Evolutionary conservation across 495 filamentous ascomycete species (phyloP).

Genomic region (Amniculicola lignicola): DNA sequence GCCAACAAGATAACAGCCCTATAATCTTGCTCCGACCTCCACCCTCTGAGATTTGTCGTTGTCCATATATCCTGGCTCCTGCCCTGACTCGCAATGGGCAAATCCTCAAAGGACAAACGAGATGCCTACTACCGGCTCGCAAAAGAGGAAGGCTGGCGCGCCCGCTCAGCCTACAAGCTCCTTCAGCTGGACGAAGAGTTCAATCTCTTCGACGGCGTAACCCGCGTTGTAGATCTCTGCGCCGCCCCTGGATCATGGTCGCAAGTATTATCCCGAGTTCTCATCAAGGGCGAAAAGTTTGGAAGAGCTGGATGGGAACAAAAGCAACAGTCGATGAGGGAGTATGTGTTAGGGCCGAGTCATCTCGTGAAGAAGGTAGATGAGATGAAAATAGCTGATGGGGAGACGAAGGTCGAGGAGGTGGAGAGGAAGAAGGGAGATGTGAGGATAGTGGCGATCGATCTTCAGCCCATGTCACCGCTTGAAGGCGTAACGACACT

Average conservation of each 20-base stretch:
- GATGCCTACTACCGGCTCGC: constrained; percentile 96
- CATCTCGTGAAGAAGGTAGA: constrained; percentile 6
- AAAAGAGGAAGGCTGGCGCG: constrained; percentile 98
- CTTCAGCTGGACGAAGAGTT: constrained; percentile 96
- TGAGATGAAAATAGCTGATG: background rate
- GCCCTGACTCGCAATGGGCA: constrained; percentile 65
- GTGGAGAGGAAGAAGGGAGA: constrained; percentile 48
- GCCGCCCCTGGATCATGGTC: constrained; percentile 96
- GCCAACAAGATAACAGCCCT: too few species aligned
- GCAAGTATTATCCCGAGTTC: constrained; percentile 85
- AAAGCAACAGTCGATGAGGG: constrained; percentile 52
- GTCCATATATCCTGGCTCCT: too few species aligned
- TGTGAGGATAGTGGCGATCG: constrained; percentile 92
- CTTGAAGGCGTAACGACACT: constrained; percentile 87
- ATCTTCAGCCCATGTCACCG: constrained; percentile 91
- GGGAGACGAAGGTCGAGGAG: constrained; percentile 34
- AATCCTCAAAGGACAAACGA: constrained; percentile 97
- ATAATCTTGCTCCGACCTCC: too few species aligned
- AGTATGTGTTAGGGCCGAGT: constrained; percentile 37
- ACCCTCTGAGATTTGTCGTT: too few species aligned
- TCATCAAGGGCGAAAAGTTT: constrained; percentile 90
- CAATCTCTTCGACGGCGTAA: constrained; percentile 81
- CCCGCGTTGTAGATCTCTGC: constrained; percentile 93
- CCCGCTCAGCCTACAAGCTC: constrained; percentile 92
- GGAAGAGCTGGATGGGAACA: constrained; percentile 81